Conservation (phyloP, 345 rosid genomes). For the rapeseed (Brassica napus) region Da-Ae NC_063436.1:28103501-28104000, state of each 20-base stretch:
- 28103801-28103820: background rate
- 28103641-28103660: slow-evolving; percentile 54
- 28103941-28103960: no score
- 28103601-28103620: slow-evolving; percentile 48
- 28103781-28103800: slow-evolving; percentile 17
- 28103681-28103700: slow-evolving; percentile 26
- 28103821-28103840: no score
- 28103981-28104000: no score
- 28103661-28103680: slow-evolving; percentile 36
- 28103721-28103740: slow-evolving; percentile 37
- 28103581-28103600: slow-evolving; percentile 43
- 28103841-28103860: background rate
- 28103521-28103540: slow-evolving; percentile 8
- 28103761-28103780: slow-evolving; percentile 42
- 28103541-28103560: slow-evolving; percentile 72
- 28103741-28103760: slow-evolving; percentile 45
- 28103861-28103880: no score
- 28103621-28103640: slow-evolving; percentile 46
- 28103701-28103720: slow-evolving; percentile 31
- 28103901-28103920: no score
- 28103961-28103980: no score
- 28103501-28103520: background rate
- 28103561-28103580: slow-evolving; percentile 66
- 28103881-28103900: background rate
- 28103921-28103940: background rate